Evolutionary conservation across 1,284 basidiomycete species (phyloP).

Genomic region (Meripilus lineatus): DNA sequence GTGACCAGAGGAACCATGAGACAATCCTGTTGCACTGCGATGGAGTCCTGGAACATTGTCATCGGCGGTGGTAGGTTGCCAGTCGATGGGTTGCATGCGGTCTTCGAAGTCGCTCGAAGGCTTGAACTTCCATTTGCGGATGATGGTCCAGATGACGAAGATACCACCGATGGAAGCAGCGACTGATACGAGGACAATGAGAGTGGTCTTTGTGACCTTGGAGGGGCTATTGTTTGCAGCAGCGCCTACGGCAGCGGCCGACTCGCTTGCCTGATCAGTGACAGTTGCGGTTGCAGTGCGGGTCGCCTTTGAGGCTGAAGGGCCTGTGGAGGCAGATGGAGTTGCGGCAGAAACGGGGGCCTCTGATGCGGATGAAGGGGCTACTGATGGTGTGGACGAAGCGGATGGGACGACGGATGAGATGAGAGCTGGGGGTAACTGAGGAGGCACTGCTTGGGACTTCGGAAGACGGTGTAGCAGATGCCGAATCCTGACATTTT

Average conservation of each 20-base stretch:
- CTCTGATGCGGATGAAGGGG: slow-evolving; percentile 1
- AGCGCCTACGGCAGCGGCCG: slow-evolving; percentile 11
- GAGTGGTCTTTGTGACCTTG: slow-evolving; percentile 44
- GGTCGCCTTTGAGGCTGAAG: slow-evolving; percentile 9
- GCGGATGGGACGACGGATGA: neutral
- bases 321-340: slow-evolving; percentile 6
- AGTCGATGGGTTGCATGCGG: slow-evolving; percentile 80
- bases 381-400: neutral
- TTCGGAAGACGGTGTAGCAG: too few species aligned
- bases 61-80: slow-evolving; percentile 57
- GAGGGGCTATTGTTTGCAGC: slow-evolving; percentile 14
- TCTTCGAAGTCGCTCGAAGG: slow-evolving; percentile 77
- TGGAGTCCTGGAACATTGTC: slow-evolving; percentile 44
- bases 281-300: slow-evolving; percentile 15
- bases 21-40: slow-evolving; percentile 52
- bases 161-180: slow-evolving; percentile 64
- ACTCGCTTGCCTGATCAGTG: slow-evolving; percentile 8
- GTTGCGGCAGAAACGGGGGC: slow-evolving; percentile 4
- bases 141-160: slow-evolving; percentile 77
- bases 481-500: too few species aligned
- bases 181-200: slow-evolving; percentile 69
- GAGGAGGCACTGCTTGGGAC: too few species aligned
- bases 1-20: slow-evolving; percentile 50
- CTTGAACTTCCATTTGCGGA: slow-evolving; percentile 89
- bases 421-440: too few species aligned